Conservation (phyloP, 108 stramenopile species). For the Schizochytrium sp. region DNA sequence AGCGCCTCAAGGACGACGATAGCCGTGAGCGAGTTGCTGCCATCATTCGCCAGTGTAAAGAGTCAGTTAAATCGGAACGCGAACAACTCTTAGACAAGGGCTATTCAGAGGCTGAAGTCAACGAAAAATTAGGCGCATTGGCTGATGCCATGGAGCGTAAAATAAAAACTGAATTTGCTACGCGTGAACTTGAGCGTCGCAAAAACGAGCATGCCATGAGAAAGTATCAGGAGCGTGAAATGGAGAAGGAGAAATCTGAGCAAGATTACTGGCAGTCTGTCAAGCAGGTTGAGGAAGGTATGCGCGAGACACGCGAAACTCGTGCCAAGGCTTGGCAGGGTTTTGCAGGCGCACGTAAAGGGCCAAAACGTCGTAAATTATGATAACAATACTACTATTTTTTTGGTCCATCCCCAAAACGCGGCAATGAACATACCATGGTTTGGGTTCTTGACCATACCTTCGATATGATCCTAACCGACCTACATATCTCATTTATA, state of each 20-base stretch:
- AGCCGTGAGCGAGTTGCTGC: neutral
- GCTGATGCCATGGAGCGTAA: slow-evolving; percentile 11
- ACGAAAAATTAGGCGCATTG: neutral
- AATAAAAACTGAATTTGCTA: slow-evolving; percentile 63
- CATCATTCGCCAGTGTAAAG: slow-evolving; percentile 8
- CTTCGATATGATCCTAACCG: too few species aligned
- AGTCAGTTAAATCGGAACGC: neutral
- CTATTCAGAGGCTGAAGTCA: neutral
- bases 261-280: slow-evolving; percentile 57
- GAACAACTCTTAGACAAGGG: slow-evolving; percentile 38
- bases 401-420: too few species aligned
- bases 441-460: too few species aligned
- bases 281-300: slow-evolving; percentile 13
- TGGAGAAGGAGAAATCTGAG: slow-evolving; percentile 32
- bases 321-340: slow-evolving; percentile 49
- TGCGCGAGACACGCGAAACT: slow-evolving; percentile 3
- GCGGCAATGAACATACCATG: too few species aligned
- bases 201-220: slow-evolving; percentile 67
- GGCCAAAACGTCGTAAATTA: too few species aligned
- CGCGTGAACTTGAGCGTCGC: slow-evolving; percentile 67
- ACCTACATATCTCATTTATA: too few species aligned
- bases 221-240: slow-evolving; percentile 68
- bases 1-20: neutral
- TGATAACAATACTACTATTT: too few species aligned
- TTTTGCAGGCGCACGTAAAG: neutral